phyloP scores from a whole-genome alignment of 352 stramenopile genomes.

The Peronospora farinosa region DNA sequence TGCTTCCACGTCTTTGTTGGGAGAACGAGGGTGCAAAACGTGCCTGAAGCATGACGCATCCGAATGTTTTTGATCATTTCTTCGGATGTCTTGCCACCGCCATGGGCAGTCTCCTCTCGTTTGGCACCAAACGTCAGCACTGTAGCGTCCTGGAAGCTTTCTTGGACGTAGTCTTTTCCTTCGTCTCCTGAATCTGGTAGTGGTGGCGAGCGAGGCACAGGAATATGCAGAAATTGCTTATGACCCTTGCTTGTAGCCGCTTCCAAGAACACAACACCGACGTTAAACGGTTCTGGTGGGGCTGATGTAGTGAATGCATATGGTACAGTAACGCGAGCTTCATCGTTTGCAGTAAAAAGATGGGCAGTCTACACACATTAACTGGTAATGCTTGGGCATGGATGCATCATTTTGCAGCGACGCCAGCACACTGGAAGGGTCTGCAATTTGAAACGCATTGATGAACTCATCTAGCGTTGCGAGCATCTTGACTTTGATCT shows the following conservation, averaged over 20 bases:
- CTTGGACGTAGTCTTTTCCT: conserved; percentile 15
- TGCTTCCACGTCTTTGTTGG: conserved; percentile 43
- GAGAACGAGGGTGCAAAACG: conserved; percentile 65
- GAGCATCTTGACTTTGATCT: conserved; percentile 40
- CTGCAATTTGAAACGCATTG: conserved; percentile 33
- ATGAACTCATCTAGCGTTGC: conserved; percentile 34
- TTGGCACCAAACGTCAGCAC: conserved; percentile 53
- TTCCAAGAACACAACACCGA: conserved; percentile 58
- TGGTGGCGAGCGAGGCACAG: conserved; percentile 39
- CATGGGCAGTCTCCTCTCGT: conserved; percentile 53
- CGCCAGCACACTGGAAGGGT: conserved; percentile 23
- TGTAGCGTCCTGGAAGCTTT: conserved; percentile 60
- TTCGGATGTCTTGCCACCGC: conserved; percentile 65
- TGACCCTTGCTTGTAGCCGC: conserved; percentile 14
- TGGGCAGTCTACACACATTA: conserved; percentile 56
- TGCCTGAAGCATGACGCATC: conserved; percentile 74
- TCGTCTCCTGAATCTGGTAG: conserved; percentile 10
- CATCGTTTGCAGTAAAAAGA: conserved; percentile 11
- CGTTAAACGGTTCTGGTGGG: conserved; percentile 34
- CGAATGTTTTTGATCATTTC: conserved; percentile 86
- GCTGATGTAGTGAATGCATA: conserved; percentile 15
- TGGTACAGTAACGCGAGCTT: conserved; percentile 1
- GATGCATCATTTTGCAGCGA: conserved; percentile 26
- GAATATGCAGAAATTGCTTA: conserved; percentile 45
- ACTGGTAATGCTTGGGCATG: conserved; percentile 28